Evolutionary conservation across 768 basidiomycete genomes (phyloP).

Genomic region (Lentinula lateritia): DNA sequence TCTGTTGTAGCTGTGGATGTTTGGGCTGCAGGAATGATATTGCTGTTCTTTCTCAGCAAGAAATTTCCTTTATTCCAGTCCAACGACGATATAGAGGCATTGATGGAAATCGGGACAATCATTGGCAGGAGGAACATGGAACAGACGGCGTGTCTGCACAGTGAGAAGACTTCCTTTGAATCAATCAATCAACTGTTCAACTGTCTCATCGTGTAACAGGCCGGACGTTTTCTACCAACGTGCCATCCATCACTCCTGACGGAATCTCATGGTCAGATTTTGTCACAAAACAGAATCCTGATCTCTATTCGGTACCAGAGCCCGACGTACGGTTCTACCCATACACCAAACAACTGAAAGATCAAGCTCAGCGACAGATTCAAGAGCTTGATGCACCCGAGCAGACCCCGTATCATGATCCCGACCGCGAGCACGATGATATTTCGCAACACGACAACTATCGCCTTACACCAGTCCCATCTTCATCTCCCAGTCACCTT

Average conservation of each 20-base stretch:
- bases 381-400: background rate
- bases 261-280: slow-evolving; percentile 71
- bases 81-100: slow-evolving; percentile 88
- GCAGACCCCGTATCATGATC: background rate
- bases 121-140: slow-evolving; percentile 84
- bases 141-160: slow-evolving; percentile 80
- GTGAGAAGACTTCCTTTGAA: slow-evolving; percentile 38
- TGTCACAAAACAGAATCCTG: slow-evolving; percentile 74
- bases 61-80: slow-evolving; percentile 96
- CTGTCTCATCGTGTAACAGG: slow-evolving; percentile 37
- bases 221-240: slow-evolving; percentile 85
- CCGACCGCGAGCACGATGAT: background rate
- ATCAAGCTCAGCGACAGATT: background rate
- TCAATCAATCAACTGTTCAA: background rate
- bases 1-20: slow-evolving; percentile 78
- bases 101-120: slow-evolving; percentile 90
- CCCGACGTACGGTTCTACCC: slow-evolving; percentile 54
- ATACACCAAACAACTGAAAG: slow-evolving; percentile 25
- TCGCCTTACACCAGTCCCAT: background rate
- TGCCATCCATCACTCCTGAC: slow-evolving; percentile 67
- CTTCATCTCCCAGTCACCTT: background rate
- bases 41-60: slow-evolving; percentile 85
- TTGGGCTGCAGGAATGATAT: slow-evolving; percentile 91
- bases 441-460: background rate
- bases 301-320: slow-evolving; percentile 45